phyloP scores from a whole-genome alignment of 2,329 filamentous ascomycete species.

The Bipolaris gigantea region DNA sequence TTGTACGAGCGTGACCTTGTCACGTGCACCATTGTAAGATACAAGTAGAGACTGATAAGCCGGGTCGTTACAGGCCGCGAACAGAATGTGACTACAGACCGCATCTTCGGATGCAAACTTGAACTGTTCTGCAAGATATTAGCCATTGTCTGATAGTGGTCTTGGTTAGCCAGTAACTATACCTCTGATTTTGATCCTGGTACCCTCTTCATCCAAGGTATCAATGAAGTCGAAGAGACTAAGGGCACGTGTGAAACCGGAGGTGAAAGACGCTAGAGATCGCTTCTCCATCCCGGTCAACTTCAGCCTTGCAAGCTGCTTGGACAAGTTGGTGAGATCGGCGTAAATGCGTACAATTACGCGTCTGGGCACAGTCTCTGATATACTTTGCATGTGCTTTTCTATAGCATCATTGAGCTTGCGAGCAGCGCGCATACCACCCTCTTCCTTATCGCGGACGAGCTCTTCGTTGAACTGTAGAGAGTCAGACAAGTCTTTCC shows the following conservation, averaged over 20 bases:
- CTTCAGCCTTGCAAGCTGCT: slow-evolving; percentile 53
- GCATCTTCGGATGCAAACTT: slow-evolving; percentile 21
- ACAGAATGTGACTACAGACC: slow-evolving; percentile 66
- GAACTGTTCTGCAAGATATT: slow-evolving; percentile 13
- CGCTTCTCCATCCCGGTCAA: slow-evolving; percentile 59
- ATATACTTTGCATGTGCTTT: slow-evolving; percentile 33
- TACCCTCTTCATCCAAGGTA: slow-evolving; percentile 62
- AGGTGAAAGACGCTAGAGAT: slow-evolving; percentile 58
- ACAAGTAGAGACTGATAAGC: slow-evolving; percentile 61
- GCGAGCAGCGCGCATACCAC: slow-evolving; percentile 59
- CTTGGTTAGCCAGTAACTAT: slow-evolving; percentile 1
- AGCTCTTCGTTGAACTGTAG: slow-evolving; percentile 54
- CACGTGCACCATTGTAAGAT: slow-evolving; percentile 53
- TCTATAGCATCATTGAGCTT: slow-evolving; percentile 57
- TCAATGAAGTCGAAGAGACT: slow-evolving; percentile 65
- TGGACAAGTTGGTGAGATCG: slow-evolving; percentile 58
- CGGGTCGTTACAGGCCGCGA: slow-evolving; percentile 64
- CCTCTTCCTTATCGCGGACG: slow-evolving; percentile 53
- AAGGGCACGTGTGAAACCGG: slow-evolving; percentile 60
- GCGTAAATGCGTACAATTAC: slow-evolving; percentile 61
- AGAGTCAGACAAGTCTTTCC: not conserved
- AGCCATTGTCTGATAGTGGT: slow-evolving; percentile 4
- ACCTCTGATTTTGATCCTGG: slow-evolving; percentile 63
- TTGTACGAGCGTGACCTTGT: slow-evolving; percentile 60
- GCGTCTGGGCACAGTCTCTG: slow-evolving; percentile 52